phyloP scores from a whole-genome alignment of 78 protist genomes.

The Diacronema lutheri region DNA sequence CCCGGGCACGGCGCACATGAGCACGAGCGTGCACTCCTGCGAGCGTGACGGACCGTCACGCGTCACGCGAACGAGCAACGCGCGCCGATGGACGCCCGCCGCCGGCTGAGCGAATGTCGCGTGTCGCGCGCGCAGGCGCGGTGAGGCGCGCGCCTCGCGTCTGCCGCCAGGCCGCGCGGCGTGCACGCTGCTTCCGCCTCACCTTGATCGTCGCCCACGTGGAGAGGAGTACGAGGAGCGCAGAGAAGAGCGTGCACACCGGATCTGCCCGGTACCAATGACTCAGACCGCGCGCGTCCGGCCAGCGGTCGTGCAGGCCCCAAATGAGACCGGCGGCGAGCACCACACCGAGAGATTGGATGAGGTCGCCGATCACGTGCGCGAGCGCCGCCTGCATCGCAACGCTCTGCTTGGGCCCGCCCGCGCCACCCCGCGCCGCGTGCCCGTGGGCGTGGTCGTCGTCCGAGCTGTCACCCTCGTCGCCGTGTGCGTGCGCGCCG shows the following conservation, averaged over 20 bases:
- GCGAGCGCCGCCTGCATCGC: conserved; percentile 60
- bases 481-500: neutral
- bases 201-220: conserved; percentile 48
- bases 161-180: no score
- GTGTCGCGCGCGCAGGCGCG: no score
- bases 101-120: no score
- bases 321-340: conserved; percentile 66
- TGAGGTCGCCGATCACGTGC: conserved; percentile 79
- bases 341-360: conserved; percentile 76
- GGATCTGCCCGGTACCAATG: conserved; percentile 75
- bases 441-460: neutral
- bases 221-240: conserved; percentile 59
- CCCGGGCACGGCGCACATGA: conserved; percentile 54
- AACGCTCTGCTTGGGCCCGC: neutral
- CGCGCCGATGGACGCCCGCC: no score
- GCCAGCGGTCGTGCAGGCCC: conserved; percentile 38
- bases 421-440: neutral
- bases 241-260: conserved; percentile 64
- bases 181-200: neutral
- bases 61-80: no score
- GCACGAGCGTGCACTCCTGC: conserved; percentile 22
- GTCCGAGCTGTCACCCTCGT: neutral
- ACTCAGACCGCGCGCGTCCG: conserved; percentile 1
- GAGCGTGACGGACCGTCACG: no score
- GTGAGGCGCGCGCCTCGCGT: no score